These are phyloP conservation scores for Conticribra weissflogii DNA, from an alignment of 108 stramenopile genomes.

Conservation along the genomic window DNA sequence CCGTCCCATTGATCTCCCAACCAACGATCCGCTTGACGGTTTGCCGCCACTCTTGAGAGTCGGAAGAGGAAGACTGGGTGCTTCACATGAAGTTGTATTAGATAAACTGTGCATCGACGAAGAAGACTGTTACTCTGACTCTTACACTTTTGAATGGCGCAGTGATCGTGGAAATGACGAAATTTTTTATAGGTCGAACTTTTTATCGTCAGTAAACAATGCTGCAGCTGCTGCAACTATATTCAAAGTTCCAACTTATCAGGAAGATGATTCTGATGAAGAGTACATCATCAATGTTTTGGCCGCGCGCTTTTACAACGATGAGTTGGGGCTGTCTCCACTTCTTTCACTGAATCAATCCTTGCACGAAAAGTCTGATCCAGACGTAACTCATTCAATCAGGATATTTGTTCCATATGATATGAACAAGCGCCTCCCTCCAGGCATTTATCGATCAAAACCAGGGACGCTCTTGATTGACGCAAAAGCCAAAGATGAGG, in stretches of 20 bases:
- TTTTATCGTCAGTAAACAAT: not conserved
- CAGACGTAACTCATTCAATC: conserved; percentile 13
- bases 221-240: conserved; percentile 1
- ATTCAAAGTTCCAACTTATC: conserved; percentile 6
- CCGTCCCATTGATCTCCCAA: conserved; percentile 1
- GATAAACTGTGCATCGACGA: not conserved
- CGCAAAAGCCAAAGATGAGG: not conserved
- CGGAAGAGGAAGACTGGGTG: conserved; percentile 12
- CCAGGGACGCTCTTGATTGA: not conserved
- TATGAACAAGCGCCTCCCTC: conserved; percentile 2
- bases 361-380: conserved; percentile 6
- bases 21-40: not conserved
- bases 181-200: not conserved
- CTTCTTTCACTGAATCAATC: not conserved
- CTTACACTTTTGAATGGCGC: conserved; percentile 8
- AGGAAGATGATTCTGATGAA: conserved; percentile 7
- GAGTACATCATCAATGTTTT: conserved; percentile 5
- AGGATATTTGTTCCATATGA: conserved; percentile 6
- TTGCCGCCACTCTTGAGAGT: conserved; percentile 2
- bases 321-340: not conserved
- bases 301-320: conserved; percentile 6
- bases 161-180: conserved; percentile 4
- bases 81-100: conserved; percentile 6
- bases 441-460: not conserved
- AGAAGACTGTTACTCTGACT: conserved; percentile 2